These are phyloP conservation scores for Plasmodium berghei DNA, from an alignment of 169 alveolate genomes.

Conservation along the genomic window DNA sequence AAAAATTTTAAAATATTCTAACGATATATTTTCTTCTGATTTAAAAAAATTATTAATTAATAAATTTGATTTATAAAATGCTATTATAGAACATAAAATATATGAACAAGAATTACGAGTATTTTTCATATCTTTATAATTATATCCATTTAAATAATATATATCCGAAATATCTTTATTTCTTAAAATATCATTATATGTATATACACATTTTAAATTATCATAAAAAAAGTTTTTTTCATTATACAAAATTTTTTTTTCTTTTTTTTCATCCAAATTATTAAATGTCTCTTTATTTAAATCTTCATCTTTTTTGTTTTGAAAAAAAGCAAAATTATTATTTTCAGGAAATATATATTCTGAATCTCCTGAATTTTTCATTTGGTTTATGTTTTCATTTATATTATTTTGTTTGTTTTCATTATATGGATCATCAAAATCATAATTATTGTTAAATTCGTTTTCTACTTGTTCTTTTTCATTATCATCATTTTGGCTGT, in stretches of 20 bases:
- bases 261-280: conserved; percentile 2
- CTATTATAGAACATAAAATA: conserved; percentile 51
- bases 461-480: conserved; percentile 4
- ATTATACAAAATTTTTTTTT: conserved; percentile 23
- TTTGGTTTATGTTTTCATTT: not conserved
- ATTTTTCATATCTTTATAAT: conserved; percentile 72
- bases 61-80: conserved; percentile 39
- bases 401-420: not conserved
- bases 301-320: conserved; percentile 15
- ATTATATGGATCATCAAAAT: conserved; percentile 52
- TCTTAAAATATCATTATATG: conserved; percentile 69
- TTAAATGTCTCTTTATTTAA: conserved; percentile 3
- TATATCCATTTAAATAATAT: conserved; percentile 60
- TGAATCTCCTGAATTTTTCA: not conserved
- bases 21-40: conserved; percentile 41
- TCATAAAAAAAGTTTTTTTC: conserved; percentile 75
- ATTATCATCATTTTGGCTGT: not conserved
- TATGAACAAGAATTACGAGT: conserved; percentile 63
- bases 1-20: conserved; percentile 47
- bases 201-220: conserved; percentile 56
- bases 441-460: conserved; percentile 1
- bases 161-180: conserved; percentile 57
- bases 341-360: not conserved
- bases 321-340: not conserved
- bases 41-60: conserved; percentile 57